Evolutionary conservation across 1,284 basidiomycete genomes (phyloP).

Genomic region (Papiliotrema laurentii): DNA sequence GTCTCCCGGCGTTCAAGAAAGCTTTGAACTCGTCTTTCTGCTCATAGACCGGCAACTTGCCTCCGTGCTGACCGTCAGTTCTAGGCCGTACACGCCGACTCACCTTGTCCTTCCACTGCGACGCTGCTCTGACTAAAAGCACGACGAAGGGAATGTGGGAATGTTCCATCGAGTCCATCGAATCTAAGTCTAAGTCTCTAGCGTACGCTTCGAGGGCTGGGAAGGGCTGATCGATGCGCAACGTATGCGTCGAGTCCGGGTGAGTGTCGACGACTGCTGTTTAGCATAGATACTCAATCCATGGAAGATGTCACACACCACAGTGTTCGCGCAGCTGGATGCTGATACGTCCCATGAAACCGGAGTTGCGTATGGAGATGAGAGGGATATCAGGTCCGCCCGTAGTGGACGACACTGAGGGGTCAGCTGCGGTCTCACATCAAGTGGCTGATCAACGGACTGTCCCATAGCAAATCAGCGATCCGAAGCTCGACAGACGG

Average conservation of each 20-base stretch:
- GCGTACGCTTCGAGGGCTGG: constrained; percentile 70
- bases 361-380: constrained; percentile 72
- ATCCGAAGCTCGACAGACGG: constrained; percentile 58
- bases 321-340: constrained; percentile 82
- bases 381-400: constrained; percentile 57
- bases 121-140: constrained; percentile 74
- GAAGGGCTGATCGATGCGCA: constrained; percentile 87
- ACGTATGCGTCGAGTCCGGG: constrained; percentile 73
- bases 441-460: constrained; percentile 45
- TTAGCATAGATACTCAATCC: background rate
- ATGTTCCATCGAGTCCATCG: constrained; percentile 79
- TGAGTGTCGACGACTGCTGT: constrained; percentile 83
- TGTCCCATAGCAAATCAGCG: constrained; percentile 63
- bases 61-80: constrained; percentile 24
- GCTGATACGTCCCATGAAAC: constrained; percentile 81
- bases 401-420: constrained; percentile 27
- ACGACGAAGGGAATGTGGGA: constrained; percentile 81
- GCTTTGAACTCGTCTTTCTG: constrained; percentile 79
- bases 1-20: constrained; percentile 25
- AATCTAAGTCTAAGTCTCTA: constrained; percentile 62
- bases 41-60: constrained; percentile 46
- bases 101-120: constrained; percentile 65
- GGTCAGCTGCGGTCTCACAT: background rate
- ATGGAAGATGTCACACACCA: constrained; percentile 53
- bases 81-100: constrained; percentile 1